Evolutionary conservation across 1,139 yeast species (phyloP), one percentile per base, ranked within the genome.

Genomic region (Suhomyces coccinellae): DNA sequence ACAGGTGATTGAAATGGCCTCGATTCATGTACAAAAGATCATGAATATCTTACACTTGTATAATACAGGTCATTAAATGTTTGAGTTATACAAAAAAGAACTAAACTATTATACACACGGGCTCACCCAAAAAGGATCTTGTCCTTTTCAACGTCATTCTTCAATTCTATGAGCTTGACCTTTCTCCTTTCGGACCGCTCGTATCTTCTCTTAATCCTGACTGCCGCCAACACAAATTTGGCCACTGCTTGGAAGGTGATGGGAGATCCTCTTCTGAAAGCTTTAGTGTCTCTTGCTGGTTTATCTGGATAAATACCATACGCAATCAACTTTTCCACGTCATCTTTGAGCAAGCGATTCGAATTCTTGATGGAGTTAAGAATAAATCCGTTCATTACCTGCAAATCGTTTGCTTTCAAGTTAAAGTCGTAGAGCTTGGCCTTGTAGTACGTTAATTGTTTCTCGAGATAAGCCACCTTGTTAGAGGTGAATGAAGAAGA

Each of bases 241-340:
- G 85, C 82, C 35, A 54, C 39, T 9, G 46, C 52, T 41, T 42
- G 44, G 32, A 58, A 50, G 15, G 56, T 48, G 17, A 52, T 22
- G 16, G 51, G 48, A n/a, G 41, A 35, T 13, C 45, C 51, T 33
- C 52, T 44, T 15, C 39, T 47, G 33, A 43, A 16, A 33, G 51
- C 50, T 49, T 52, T 40, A 51, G 56, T 38, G 49, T 49, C 49
- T 42, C 55, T 50, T 7, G 52, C 49, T 0, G 63, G 55, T 48
- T 71, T 71, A 50, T 77, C 82, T 0, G 84, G 83, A 54, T 75
- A 77, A 11, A 80, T 69, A 7, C 84, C 85, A 48, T 69, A 66
- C 38, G 65, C 67, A 22, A 73, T 71, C 43, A 80, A 59, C 51
- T 72, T 71, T 34, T 65, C 62, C 43, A 79, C 61, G 48, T 75